Conservation (phyloP, 345 rosid species). For the Lumnitzera racemosa region DNA sequence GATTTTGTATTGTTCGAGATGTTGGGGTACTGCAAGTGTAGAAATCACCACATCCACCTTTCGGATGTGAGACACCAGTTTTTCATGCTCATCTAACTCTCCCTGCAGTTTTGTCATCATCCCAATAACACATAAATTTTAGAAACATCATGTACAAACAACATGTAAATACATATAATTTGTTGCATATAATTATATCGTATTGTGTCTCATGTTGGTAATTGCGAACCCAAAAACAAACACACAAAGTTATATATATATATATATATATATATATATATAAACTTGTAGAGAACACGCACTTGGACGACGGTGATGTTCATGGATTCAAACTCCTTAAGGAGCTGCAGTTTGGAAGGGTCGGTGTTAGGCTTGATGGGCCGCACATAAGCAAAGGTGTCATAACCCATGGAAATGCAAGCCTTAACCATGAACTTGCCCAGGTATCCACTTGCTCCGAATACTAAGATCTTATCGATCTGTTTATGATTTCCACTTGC, state of each 20-base stretch:
- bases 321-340: slow-evolving; percentile 17
- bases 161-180: too few relatives aligned
- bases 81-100: slow-evolving; percentile 27
- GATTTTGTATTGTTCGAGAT: slow-evolving; percentile 27
- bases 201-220: too few relatives aligned
- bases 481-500: background rate
- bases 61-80: slow-evolving; percentile 18
- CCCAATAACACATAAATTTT: too few relatives aligned
- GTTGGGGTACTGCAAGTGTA: slow-evolving; percentile 26
- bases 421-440: slow-evolving; percentile 27
- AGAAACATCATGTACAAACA: background rate
- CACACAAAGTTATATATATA: background rate
- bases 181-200: too few relatives aligned
- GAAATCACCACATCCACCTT: slow-evolving; percentile 37
- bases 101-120: slow-evolving; percentile 10
- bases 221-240: background rate
- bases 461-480: slow-evolving; percentile 15
- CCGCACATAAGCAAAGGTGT: slow-evolving; percentile 22
- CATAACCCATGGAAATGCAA: slow-evolving; percentile 20
- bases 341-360: slow-evolving; percentile 14
- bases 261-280: background rate
- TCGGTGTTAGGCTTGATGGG: slow-evolving; percentile 4
- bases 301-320: slow-evolving; percentile 27
- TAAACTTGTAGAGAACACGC: background rate
- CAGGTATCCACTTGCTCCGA: slow-evolving; percentile 27